A percentile compares a stretch with the other conserved stretches of the same genome.
Evolutionary conservation across 169 alveolate species (phyloP).

Genomic region (Pseudocohnilembus persalinus): DNA sequence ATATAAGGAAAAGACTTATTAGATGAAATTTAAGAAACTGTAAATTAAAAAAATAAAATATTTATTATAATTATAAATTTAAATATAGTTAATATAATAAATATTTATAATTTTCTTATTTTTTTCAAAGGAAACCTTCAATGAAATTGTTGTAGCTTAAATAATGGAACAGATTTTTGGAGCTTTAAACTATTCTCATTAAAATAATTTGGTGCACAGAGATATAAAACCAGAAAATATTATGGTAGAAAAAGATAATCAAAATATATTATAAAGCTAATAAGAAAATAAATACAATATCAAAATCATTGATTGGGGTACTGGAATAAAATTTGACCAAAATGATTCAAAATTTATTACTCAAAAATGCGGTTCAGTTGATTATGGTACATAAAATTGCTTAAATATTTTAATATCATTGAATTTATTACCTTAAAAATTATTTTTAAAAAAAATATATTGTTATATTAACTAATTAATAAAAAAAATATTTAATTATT

Average conservation of each 20-base stretch:
- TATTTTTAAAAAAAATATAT: not conserved
- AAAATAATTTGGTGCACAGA: slow-evolving; percentile 67
- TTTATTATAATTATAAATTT: too few relatives aligned
- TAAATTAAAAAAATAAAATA: too few relatives aligned
- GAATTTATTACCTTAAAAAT: not conserved
- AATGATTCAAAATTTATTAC: not conserved
- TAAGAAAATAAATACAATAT: not conserved
- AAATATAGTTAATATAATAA: too few relatives aligned
- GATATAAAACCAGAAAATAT: slow-evolving; percentile 87
- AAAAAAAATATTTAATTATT: not conserved
- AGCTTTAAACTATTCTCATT: slow-evolving; percentile 62
- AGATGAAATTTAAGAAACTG: slow-evolving; percentile 80
- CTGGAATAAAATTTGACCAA: slow-evolving; percentile 1
- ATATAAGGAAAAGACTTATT: slow-evolving; percentile 92
- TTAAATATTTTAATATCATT: too few relatives aligned
- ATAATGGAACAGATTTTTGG: slow-evolving; percentile 71
- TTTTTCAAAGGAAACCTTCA: slow-evolving; percentile 77
- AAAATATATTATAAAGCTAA: slow-evolving; percentile 37
- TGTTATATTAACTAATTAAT: not conserved
- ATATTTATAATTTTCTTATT: too few relatives aligned
- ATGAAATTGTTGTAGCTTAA: slow-evolving; percentile 83
- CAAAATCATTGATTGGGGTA: slow-evolving; percentile 32
- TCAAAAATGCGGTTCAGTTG: not conserved
- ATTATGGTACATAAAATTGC: not conserved
- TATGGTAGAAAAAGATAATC: slow-evolving; percentile 50